A percentile compares a stretch with the other conserved stretches of the same genome.
Evolutionary conservation across 176 grass and related monocot genomes (phyloP).

Genomic region (Canna indica): DNA sequence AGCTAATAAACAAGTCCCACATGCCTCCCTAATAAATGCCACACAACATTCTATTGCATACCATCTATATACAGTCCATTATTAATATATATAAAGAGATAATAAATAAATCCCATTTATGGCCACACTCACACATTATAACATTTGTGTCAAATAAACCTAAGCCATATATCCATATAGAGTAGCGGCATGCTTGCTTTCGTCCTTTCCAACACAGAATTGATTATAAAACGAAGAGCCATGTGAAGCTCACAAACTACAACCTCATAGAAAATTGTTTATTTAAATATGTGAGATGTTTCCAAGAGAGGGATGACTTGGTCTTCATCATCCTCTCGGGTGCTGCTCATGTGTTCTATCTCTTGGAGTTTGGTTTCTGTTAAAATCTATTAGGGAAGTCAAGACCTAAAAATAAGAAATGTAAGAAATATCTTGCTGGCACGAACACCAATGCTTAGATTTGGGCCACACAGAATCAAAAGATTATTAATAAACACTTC

Average conservation of each 20-base stretch:
- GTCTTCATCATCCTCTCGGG: not conserved
- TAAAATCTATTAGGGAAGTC: not conserved
- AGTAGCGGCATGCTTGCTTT: not conserved
- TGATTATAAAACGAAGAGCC: not conserved
- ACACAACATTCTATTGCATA: not conserved
- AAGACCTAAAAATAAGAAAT: not conserved
- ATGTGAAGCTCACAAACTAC: not conserved
- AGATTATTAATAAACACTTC: not conserved
- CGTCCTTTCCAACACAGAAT: not conserved
- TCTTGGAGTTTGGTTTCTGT: not conserved
- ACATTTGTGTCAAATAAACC: not conserved
- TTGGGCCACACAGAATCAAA: not conserved
- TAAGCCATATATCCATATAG: not conserved
- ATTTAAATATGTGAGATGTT: too few species aligned
- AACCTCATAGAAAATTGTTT: too few species aligned
- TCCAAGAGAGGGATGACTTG: too few species aligned
- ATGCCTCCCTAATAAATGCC: not conserved
- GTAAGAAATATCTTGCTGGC: not conserved
- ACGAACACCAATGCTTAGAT: not conserved
- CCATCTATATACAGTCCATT: not conserved
- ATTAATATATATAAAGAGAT: too few species aligned
- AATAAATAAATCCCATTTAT: too few species aligned
- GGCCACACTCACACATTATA: not conserved
- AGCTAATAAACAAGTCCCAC: slow-evolving; percentile 6
- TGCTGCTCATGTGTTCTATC: not conserved